A percentile compares a stretch with the other conserved stretches of the same genome.
Evolutionary conservation across 352 stramenopile genomes (phyloP).

Genomic region (Globisporangium nodosum): DNA sequence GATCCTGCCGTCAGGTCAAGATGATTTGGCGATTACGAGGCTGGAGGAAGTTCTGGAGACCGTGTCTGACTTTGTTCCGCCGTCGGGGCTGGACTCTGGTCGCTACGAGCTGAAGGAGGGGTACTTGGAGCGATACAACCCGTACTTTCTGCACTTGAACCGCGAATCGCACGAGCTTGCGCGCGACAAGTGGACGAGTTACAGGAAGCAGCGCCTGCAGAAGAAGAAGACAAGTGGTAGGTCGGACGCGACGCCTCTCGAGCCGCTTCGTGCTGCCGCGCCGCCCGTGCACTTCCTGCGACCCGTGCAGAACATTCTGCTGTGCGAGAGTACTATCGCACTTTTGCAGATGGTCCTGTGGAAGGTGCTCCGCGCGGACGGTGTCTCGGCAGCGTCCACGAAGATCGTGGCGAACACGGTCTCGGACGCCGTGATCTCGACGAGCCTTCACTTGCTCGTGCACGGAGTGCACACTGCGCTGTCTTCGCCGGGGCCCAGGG

Average conservation of each 20-base stretch:
- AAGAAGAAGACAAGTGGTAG: slow-evolving; percentile 19
- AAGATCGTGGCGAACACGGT: slow-evolving; percentile 29
- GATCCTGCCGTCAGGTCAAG: slow-evolving; percentile 76
- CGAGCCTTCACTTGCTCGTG: slow-evolving; percentile 72
- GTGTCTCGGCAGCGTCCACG: slow-evolving; percentile 16
- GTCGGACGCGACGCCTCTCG: slow-evolving; percentile 21
- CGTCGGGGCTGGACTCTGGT: slow-evolving; percentile 69
- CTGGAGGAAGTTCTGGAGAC: slow-evolving; percentile 55
- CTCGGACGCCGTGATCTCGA: slow-evolving; percentile 82
- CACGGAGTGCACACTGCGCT: slow-evolving; percentile 65
- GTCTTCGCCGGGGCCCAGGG: slow-evolving; percentile 11
- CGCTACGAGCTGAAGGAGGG: slow-evolving; percentile 76
- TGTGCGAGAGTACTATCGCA: slow-evolving; percentile 57
- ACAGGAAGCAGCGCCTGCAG: slow-evolving; percentile 42
- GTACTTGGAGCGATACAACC: slow-evolving; percentile 76
- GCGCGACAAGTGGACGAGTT: slow-evolving; percentile 76
- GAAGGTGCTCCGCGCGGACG: slow-evolving; percentile 31
- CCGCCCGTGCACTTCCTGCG: slow-evolving; percentile 45
- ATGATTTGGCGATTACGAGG: slow-evolving; percentile 63
- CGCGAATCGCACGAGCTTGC: slow-evolving; percentile 77
- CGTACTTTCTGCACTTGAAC: slow-evolving; percentile 84
- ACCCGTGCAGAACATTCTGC: slow-evolving; percentile 53
- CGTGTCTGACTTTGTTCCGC: slow-evolving; percentile 70
- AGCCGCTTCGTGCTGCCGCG: slow-evolving; percentile 32
- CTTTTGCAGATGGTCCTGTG: slow-evolving; percentile 66